phyloP scores from a whole-genome alignment of 768 basidiomycete species.

The Suillus lakei region DNA sequence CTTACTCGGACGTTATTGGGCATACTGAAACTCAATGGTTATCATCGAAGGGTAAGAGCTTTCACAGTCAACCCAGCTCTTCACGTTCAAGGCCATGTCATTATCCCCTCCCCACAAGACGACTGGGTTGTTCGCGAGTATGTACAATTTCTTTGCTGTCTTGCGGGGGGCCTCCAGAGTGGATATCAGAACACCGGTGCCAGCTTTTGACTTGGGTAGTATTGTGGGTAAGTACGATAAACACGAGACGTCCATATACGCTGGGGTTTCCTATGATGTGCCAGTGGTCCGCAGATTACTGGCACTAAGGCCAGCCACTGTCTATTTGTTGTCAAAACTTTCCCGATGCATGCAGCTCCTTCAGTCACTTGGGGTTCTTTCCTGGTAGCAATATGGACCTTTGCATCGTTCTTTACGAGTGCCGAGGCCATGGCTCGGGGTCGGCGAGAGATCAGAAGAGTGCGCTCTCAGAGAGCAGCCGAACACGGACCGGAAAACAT shows the following conservation, averaged over 20 bases:
- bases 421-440: conserved; percentile 64
- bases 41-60: background rate
- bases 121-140: conserved; percentile 83
- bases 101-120: conserved; percentile 92
- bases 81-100: conserved; percentile 79
- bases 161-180: conserved; percentile 73
- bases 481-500: background rate
- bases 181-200: conserved; percentile 72
- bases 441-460: background rate
- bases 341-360: conserved; percentile 55
- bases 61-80: conserved; percentile 78
- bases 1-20: conserved; percentile 50
- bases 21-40: conserved; percentile 1
- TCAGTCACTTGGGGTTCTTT: conserved; percentile 82
- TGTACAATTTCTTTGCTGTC: conserved; percentile 62
- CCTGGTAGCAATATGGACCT: conserved; percentile 86
- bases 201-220: conserved; percentile 64
- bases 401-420: conserved; percentile 83
- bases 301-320: conserved; percentile 57
- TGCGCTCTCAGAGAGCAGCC: background rate
- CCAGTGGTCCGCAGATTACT: conserved; percentile 67
- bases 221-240: conserved; percentile 1
- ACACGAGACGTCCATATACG: conserved; percentile 48
- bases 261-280: conserved; percentile 75
- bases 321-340: conserved; percentile 32